Conservation (phyloP, 768 basidiomycete species). For the Lactarius trivialis region DNA sequence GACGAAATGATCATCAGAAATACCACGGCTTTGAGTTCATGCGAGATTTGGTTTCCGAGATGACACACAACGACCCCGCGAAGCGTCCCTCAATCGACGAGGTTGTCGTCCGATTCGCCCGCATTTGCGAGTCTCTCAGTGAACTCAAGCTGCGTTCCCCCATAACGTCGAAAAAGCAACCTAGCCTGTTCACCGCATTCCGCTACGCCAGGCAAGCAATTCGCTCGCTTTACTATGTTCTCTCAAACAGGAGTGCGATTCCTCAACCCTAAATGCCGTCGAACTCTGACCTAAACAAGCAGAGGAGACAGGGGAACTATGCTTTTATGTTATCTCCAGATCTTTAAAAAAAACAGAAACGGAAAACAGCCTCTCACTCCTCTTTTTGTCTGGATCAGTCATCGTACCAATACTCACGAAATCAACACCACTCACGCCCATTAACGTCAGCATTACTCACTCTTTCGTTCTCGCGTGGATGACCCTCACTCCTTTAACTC, state of each 20-base stretch:
- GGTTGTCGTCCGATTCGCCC: slow-evolving; percentile 31
- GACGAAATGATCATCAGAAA: slow-evolving; percentile 1
- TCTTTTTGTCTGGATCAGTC: neutral
- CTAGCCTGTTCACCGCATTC: neutral
- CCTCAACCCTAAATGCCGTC: neutral
- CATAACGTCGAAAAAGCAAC: slow-evolving; percentile 1
- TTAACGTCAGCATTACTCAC: neutral
- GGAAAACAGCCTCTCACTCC: neutral
- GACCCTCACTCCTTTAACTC: neutral
- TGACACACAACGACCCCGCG: slow-evolving; percentile 32
- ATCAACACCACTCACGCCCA: neutral
- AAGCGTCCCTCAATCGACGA: slow-evolving; percentile 35
- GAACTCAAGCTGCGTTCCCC: slow-evolving; percentile 29
- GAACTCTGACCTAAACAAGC: neutral
- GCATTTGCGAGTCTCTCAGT: slow-evolving; percentile 26
- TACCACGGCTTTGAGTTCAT: slow-evolving; percentile 17
- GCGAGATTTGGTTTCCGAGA: slow-evolving; percentile 26
- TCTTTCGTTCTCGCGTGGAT: neutral
- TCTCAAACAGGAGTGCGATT: neutral
- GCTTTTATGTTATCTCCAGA: neutral
- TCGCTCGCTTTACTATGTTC: neutral
- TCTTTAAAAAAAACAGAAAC: neutral
- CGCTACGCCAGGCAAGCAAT: slow-evolving; percentile 1
- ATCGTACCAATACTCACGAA: neutral
- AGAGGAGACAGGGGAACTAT: neutral